phyloP scores from a whole-genome alignment of 257 asterid species.

The Striga asiatica region DNA sequence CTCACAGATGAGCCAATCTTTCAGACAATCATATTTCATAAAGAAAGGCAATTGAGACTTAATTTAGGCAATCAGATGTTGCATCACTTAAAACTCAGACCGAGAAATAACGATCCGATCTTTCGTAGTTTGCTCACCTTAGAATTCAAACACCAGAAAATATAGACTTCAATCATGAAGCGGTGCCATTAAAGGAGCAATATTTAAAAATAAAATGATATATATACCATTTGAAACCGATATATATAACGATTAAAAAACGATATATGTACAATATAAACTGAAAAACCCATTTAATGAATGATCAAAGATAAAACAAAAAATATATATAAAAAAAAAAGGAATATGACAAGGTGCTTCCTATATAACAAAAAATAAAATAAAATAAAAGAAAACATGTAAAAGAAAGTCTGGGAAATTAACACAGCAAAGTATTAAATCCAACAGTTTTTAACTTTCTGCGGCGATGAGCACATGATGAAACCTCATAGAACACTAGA shows the following conservation, averaged over 20 bases:
- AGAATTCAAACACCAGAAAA: neutral
- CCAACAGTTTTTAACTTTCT: neutral
- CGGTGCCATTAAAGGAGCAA: neutral
- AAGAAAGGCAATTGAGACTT: neutral
- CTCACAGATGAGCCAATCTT: neutral
- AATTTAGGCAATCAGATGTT: neutral
- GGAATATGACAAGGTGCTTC: constrained; percentile 95
- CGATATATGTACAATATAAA: no score
- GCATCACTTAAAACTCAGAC: neutral
- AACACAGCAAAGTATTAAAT: neutral
- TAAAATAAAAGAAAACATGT: no score
- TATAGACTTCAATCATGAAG: neutral
- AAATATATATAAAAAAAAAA: no score
- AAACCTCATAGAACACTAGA: neutral
- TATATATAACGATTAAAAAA: no score
- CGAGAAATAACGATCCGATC: neutral
- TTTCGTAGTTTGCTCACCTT: neutral
- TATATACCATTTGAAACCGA: no score
- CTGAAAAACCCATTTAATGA: no score
- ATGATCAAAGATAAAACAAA: no score
- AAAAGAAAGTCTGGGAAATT: constrained; percentile 1
- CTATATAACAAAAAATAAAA: constrained; percentile 30
- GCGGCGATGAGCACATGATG: no score
- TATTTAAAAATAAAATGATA: no score
- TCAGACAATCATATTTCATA: neutral